Conservation (phyloP, 495 filamentous ascomycete genomes). For the Aspergillus bridgeri region DNA sequence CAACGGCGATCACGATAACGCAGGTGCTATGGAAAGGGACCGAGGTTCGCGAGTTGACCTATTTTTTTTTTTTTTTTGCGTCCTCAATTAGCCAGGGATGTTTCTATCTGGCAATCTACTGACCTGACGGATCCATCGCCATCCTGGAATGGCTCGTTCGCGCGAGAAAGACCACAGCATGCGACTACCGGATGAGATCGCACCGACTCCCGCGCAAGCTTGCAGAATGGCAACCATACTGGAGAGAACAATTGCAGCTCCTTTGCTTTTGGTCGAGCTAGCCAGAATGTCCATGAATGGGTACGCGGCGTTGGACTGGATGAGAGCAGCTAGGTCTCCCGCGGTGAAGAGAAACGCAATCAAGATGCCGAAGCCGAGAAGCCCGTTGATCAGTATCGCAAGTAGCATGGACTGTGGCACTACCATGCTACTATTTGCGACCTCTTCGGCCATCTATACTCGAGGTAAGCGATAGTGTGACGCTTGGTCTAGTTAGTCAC, state of each 20-base stretch:
- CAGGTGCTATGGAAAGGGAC: slow-evolving; percentile 30
- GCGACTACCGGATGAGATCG: slow-evolving; percentile 48
- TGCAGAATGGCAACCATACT: slow-evolving; percentile 32
- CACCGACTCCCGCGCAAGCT: slow-evolving; percentile 38
- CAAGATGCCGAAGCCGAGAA: slow-evolving; percentile 39
- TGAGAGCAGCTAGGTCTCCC: slow-evolving; percentile 26
- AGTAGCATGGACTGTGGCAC: slow-evolving; percentile 32
- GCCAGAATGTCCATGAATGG: neutral
- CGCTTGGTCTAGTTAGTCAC: neutral
- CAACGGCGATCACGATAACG: slow-evolving; percentile 13
- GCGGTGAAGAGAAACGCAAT: slow-evolving; percentile 38
- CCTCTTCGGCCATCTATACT: slow-evolving; percentile 39
- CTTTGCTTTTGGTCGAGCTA: neutral
- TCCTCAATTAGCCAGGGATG: too few species aligned
- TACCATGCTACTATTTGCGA: slow-evolving; percentile 34
- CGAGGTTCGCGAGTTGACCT: slow-evolving; percentile 10
- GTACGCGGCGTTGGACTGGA: slow-evolving; percentile 9
- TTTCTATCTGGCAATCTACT: neutral
- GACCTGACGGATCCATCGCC: slow-evolving; percentile 40
- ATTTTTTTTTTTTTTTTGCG: neutral
- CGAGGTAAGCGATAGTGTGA: slow-evolving; percentile 1
- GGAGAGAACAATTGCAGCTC: neutral
- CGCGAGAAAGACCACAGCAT: slow-evolving; percentile 57
- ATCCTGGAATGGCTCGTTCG: slow-evolving; percentile 55
- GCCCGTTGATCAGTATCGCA: slow-evolving; percentile 37